Conservation (phyloP, 2,329 filamentous ascomycete species). For the Nothophaeocryptopus gaeumannii region DNA sequence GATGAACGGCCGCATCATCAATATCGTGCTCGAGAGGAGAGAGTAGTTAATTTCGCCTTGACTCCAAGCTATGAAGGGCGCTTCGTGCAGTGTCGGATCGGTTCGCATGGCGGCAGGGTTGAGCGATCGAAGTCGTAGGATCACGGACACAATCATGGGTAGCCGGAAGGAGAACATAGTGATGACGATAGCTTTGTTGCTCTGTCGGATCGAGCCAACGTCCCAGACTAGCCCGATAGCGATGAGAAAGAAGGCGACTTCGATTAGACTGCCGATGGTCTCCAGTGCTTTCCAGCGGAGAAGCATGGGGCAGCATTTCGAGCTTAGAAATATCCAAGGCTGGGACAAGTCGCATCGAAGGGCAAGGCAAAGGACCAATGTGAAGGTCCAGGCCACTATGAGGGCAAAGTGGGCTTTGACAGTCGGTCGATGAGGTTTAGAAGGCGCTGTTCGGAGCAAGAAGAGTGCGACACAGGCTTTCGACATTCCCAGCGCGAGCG, state of each 20-base stretch:
- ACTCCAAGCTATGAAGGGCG: constrained; percentile 16
- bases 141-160: constrained; percentile 15
- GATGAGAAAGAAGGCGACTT: constrained; percentile 10
- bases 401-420: constrained; percentile 1
- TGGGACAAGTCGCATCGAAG: constrained; percentile 17
- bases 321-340: constrained; percentile 13
- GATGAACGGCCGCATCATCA: constrained; percentile 17
- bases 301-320: constrained; percentile 5
- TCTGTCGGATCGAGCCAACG: constrained; percentile 3
- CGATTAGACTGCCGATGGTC: background rate
- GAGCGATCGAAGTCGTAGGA: constrained; percentile 16
- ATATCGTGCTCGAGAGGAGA: constrained; percentile 21
- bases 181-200: constrained; percentile 2
- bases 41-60: constrained; percentile 21
- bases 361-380: constrained; percentile 11
- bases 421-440: constrained; percentile 3
- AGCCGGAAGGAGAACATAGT: constrained; percentile 16
- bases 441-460: constrained; percentile 13
- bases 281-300: constrained; percentile 5
- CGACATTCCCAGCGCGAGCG: constrained; percentile 9
- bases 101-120: background rate
- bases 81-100: constrained; percentile 14
- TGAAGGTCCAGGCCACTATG: constrained; percentile 7
- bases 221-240: constrained; percentile 14
- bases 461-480: constrained; percentile 12